These are phyloP conservation scores for Teratosphaeriaceae sp. DNA, from an alignment of 2,329 filamentous ascomycete species.

Conservation along the genomic window DNA sequence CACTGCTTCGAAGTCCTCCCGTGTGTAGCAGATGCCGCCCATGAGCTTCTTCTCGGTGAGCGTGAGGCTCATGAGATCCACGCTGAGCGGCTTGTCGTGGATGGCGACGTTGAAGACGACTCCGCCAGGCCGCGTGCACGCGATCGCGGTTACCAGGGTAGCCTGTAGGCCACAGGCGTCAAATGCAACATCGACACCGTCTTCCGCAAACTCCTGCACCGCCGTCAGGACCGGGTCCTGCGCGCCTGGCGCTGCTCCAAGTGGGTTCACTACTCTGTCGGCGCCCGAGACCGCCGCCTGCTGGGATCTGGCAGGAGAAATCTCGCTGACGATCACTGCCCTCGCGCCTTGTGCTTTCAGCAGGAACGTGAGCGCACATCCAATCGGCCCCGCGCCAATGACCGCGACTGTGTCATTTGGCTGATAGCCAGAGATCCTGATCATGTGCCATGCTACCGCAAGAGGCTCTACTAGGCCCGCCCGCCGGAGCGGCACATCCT, in stretches of 20 bases:
- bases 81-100: conserved; percentile 50
- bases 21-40: conserved; percentile 44
- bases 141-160: conserved; percentile 36
- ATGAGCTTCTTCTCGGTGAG: conserved; percentile 48
- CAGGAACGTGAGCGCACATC: conserved; percentile 46
- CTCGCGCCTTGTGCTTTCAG: conserved; percentile 47
- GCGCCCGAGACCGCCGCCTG: conserved; percentile 51
- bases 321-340: conserved; percentile 53
- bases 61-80: conserved; percentile 49
- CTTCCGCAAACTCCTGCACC: conserved; percentile 39
- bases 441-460: conserved; percentile 58
- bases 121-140: conserved; percentile 46
- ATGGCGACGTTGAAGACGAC: conserved; percentile 59
- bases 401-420: conserved; percentile 41
- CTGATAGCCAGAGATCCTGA: conserved; percentile 43
- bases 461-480: conserved; percentile 58
- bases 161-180: conserved; percentile 56
- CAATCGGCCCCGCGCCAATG: conserved; percentile 57
- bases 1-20: conserved; percentile 51
- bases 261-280: conserved; percentile 47
- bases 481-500: conserved; percentile 46
- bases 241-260: conserved; percentile 17
- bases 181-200: conserved; percentile 50
- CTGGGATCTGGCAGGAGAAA: conserved; percentile 43
- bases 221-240: conserved; percentile 44